phyloP scores from a whole-genome alignment of 2,329 filamentous ascomycete genomes.

The Didymella arachidicola region DNA sequence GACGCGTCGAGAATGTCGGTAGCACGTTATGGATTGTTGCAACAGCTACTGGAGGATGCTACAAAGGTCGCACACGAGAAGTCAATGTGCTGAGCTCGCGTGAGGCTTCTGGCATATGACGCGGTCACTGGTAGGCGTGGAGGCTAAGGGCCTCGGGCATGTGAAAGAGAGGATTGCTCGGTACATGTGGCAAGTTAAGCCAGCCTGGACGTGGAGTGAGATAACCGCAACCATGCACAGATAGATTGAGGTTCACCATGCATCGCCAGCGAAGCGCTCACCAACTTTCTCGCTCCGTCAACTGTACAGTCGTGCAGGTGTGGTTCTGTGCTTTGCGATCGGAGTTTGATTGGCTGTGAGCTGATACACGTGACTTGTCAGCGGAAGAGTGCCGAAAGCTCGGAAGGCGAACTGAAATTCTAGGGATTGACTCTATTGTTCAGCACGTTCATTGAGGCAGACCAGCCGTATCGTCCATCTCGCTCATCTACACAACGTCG shows the following conservation, averaged over 20 bases:
- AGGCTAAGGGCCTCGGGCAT: constrained; percentile 34
- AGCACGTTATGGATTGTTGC: not conserved
- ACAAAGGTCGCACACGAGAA: not conserved
- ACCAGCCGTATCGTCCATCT: constrained; percentile 13
- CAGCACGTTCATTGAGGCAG: constrained; percentile 25
- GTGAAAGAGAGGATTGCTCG: constrained; percentile 36
- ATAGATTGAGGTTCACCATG: not conserved
- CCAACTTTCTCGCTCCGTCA: not conserved
- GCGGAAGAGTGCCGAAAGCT: constrained; percentile 35
- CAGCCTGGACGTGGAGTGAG: not conserved
- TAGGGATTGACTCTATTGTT: constrained; percentile 28
- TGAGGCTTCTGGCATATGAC: constrained; percentile 24
- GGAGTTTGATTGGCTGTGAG: constrained; percentile 39
- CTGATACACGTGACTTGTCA: constrained; percentile 33
- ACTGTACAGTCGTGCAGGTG: not conserved
- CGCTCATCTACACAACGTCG: not conserved
- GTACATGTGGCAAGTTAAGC: constrained; percentile 22
- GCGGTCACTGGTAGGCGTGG: constrained; percentile 23
- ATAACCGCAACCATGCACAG: not conserved
- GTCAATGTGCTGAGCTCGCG: constrained; percentile 13
- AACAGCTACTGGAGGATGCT: not conserved
- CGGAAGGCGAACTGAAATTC: constrained; percentile 33
- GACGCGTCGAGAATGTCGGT: constrained; percentile 18
- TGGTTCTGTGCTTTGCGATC: constrained; percentile 38
- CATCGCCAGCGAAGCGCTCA: not conserved